phyloP scores from a whole-genome alignment of 2,329 filamentous ascomycete species.

The Hymenoscyphus fraxineus region DNA sequence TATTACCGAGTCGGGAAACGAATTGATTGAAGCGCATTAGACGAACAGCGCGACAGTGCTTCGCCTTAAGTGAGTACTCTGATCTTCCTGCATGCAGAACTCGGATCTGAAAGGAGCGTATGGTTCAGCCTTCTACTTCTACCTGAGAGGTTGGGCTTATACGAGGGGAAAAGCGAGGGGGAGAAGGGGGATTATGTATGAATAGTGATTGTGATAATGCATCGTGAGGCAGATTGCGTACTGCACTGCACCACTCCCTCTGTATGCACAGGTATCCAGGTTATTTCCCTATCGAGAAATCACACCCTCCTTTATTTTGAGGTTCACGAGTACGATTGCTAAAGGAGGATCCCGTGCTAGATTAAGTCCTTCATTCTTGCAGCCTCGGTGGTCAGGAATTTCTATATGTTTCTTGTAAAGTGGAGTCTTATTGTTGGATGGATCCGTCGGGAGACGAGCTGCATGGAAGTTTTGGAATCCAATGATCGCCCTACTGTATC shows the following conservation, averaged over 20 bases:
- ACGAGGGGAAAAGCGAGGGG: neutral
- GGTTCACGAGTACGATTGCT: neutral
- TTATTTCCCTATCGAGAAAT: neutral
- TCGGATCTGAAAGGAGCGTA: neutral
- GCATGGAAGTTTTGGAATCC: neutral
- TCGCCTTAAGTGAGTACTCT: neutral
- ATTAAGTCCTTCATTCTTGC: neutral
- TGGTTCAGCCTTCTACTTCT: neutral
- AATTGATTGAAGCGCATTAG: neutral
- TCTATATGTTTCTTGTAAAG: neutral
- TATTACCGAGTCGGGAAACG: neutral
- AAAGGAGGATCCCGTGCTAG: neutral
- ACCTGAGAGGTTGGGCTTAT: neutral
- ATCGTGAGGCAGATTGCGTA: neutral
- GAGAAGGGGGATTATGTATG: neutral
- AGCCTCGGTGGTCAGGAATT: neutral
- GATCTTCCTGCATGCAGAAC: neutral
- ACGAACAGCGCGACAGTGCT: neutral
- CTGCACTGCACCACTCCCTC: neutral
- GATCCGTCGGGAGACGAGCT: neutral
- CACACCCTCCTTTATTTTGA: neutral
- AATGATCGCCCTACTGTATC: neutral
- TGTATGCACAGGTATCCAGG: slow-evolving; percentile 1
- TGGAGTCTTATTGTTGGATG: neutral
- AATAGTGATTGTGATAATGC: slow-evolving; percentile 15